Evolutionary conservation across 306 rosid species (phyloP).

Genomic region (Dicorynia guianensis): DNA sequence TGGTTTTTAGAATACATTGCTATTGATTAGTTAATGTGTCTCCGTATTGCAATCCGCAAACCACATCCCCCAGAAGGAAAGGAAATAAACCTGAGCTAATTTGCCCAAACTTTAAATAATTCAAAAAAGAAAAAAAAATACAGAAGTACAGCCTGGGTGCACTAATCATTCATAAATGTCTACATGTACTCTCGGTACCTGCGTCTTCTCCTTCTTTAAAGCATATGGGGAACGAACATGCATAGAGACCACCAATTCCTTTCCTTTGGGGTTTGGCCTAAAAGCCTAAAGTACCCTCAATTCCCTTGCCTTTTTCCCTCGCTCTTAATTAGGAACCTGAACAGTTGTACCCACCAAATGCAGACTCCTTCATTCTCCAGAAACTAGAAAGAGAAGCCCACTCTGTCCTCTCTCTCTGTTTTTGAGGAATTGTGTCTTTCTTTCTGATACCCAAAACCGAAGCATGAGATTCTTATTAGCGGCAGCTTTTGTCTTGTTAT

Average conservation of each 20-base stretch:
- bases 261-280: no score
- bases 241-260: constrained; percentile 2
- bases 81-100: no score
- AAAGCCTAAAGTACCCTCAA: constrained; percentile 5
- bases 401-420: neutral
- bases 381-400: neutral
- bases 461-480: constrained; percentile 41
- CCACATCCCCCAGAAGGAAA: no score
- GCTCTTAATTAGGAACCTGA: neutral
- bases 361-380: neutral
- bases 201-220: constrained; percentile 23
- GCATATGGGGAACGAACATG: no score
- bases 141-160: no score
- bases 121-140: no score
- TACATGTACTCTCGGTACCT: neutral
- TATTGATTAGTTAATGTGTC: neutral
- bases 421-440: no score
- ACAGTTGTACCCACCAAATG: neutral
- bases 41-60: neutral
- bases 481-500: constrained; percentile 37
- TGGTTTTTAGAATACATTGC: neutral
- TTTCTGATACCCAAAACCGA: neutral
- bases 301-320: neutral
- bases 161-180: neutral
- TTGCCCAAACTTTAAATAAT: no score